These are phyloP conservation scores for Paraconiothyrium sp. DNA, from an alignment of 2,329 filamentous ascomycete genomes.

Conservation along the genomic window DNA sequence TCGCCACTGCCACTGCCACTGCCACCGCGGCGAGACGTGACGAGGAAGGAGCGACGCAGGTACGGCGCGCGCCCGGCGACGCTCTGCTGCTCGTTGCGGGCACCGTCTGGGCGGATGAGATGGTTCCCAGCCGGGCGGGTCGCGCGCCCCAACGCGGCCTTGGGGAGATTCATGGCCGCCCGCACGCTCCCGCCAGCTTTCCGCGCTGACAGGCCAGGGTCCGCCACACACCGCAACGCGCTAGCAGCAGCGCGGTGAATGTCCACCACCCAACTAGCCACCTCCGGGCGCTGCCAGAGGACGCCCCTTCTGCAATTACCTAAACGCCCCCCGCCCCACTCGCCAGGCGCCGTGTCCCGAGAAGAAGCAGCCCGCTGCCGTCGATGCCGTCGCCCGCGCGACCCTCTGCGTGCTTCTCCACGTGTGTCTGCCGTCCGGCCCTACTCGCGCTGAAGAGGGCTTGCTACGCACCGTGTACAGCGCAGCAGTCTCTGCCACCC, in stretches of 20 bases:
- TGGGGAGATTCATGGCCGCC: slow-evolving; percentile 2
- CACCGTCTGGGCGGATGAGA: slow-evolving; percentile 10
- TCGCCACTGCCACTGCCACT: background rate
- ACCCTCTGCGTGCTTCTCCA: background rate
- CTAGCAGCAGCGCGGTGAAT: background rate
- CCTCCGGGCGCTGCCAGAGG: slow-evolving; percentile 1
- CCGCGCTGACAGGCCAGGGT: background rate
- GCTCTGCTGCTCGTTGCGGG: background rate
- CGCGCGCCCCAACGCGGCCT: background rate
- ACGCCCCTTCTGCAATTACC: slow-evolving; percentile 17
- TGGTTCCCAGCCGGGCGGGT: slow-evolving; percentile 9
- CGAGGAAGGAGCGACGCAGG: slow-evolving; percentile 3
- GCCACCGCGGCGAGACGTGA: background rate
- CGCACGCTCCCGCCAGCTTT: slow-evolving; percentile 2
- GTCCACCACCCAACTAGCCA: background rate
- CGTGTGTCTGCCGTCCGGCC: slow-evolving; percentile 5
- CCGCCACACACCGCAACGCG: slow-evolving; percentile 3
- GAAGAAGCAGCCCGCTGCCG: slow-evolving; percentile 4
- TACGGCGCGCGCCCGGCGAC: background rate
- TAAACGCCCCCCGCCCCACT: slow-evolving; percentile 16
- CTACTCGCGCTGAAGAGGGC: background rate
- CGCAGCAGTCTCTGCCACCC: background rate
- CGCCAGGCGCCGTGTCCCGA: slow-evolving; percentile 14
- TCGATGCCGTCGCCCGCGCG: slow-evolving; percentile 5
- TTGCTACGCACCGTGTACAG: background rate